Evolutionary conservation across 176 grass and related monocot species (phyloP).

Genomic region (Calamus simplicifolius): DNA sequence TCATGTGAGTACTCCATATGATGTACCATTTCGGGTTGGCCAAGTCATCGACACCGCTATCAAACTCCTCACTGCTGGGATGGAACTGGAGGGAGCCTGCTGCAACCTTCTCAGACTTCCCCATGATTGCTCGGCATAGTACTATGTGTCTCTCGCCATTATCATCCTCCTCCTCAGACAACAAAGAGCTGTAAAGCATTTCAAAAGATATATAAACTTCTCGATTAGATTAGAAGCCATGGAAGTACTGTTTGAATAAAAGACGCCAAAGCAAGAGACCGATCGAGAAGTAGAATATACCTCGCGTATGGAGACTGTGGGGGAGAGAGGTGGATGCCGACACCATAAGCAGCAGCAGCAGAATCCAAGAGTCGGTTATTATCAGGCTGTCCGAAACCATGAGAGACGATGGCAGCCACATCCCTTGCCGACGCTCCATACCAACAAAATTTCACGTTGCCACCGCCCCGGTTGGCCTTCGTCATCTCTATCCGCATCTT

Average conservation of each 20-base stretch:
- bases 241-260: too few relatives aligned
- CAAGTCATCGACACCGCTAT: constrained; percentile 63
- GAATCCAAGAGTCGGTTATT: constrained; percentile 14
- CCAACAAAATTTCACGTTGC: constrained; percentile 53
- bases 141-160: constrained; percentile 62
- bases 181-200: constrained; percentile 32
- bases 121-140: constrained; percentile 70
- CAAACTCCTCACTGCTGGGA: constrained; percentile 46
- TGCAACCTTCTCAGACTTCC: constrained; percentile 41
- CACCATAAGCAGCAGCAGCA: constrained; percentile 28
- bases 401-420: constrained; percentile 27
- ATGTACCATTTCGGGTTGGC: constrained; percentile 63
- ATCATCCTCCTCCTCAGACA: constrained; percentile 41
- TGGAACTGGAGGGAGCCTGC: constrained; percentile 42
- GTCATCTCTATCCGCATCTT: constrained; percentile 33
- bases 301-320: constrained; percentile 45
- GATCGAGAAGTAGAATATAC: constrained; percentile 5
- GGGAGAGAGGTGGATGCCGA: constrained; percentile 68
- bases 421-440: constrained; percentile 42
- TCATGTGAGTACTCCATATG: constrained; percentile 76
- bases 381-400: constrained; percentile 38
- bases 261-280: too few relatives aligned
- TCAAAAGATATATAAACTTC: not conserved
- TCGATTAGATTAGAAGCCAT: not conserved
- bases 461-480: constrained; percentile 26